Evolutionary conservation across 1,139 yeast genomes (phyloP).

Genomic region (Geotrichum europaeum): DNA sequence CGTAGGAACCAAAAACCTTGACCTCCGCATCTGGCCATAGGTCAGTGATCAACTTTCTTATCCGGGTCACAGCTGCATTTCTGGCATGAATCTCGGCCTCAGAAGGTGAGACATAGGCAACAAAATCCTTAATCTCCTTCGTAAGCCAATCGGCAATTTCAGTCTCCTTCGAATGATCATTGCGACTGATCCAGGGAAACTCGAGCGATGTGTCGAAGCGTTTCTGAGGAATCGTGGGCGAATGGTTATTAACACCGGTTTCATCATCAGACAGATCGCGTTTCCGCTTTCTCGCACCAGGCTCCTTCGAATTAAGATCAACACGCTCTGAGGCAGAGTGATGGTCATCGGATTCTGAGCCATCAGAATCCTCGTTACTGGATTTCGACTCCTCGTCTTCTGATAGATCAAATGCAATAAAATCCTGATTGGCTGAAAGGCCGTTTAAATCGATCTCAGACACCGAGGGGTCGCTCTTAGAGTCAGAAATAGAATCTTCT

Average conservation of each 20-base stretch:
- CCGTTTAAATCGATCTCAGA: not conserved
- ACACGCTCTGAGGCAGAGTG: conserved; percentile 17
- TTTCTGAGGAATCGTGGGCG: conserved; percentile 18
- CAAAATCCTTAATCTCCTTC: conserved; percentile 80
- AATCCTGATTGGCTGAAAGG: conserved; percentile 13
- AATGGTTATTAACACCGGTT: conserved; percentile 27
- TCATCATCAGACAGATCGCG: conserved; percentile 22
- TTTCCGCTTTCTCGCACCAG: conserved; percentile 20
- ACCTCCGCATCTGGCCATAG: conserved; percentile 81
- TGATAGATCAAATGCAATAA: conserved; percentile 17
- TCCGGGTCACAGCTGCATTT: conserved; percentile 55
- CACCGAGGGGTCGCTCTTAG: not conserved
- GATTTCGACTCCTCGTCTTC: conserved; percentile 16
- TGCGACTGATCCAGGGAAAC: conserved; percentile 77
- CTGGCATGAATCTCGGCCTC: conserved; percentile 65
- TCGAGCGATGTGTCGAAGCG: conserved; percentile 31
- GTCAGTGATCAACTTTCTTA: conserved; percentile 50
- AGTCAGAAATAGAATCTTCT: not conserved
- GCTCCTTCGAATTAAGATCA: not conserved
- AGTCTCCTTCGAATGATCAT: conserved; percentile 60
- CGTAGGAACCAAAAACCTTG: conserved; percentile 91
- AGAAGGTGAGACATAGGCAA: conserved; percentile 82
- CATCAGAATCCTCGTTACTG: conserved; percentile 9
- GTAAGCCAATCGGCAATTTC: conserved; percentile 87
- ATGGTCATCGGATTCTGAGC: conserved; percentile 5